Evolutionary conservation across 129 eudicot species (phyloP).

Genomic region (Gnaphalium uliginosum): DNA sequence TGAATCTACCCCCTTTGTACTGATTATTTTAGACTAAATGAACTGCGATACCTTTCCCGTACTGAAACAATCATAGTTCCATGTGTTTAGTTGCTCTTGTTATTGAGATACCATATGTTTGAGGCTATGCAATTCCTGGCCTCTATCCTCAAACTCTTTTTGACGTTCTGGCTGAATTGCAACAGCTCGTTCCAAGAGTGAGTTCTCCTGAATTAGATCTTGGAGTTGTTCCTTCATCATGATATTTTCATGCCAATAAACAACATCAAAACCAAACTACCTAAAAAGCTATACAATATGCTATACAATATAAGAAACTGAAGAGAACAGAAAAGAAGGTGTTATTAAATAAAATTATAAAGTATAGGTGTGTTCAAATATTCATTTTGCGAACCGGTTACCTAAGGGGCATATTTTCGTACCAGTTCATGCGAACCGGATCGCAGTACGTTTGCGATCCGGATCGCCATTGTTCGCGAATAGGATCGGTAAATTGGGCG

Average conservation of each 20-base stretch:
- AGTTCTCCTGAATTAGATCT: conserved; percentile 73
- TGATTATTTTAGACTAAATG: too few species aligned
- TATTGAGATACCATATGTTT: conserved; percentile 92
- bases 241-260: too few species aligned
- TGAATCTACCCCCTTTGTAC: too few species aligned
- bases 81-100: conserved; percentile 89
- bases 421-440: too few species aligned
- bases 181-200: conserved; percentile 82
- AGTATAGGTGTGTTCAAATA: neutral
- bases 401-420: neutral
- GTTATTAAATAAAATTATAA: neutral
- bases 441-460: too few species aligned
- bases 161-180: conserved; percentile 93
- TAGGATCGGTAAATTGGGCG: too few species aligned
- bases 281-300: too few species aligned
- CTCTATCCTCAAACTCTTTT: conserved; percentile 76
- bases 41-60: too few species aligned
- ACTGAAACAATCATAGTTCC: too few species aligned
- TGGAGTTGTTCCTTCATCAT: too few species aligned
- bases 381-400: neutral
- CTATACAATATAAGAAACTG: neutral
- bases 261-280: too few species aligned
- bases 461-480: too few species aligned
- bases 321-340: neutral
- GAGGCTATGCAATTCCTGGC: conserved; percentile 71